These are phyloP conservation scores for Lanzia echinophila DNA, from an alignment of 2,329 filamentous ascomycete species.

Conservation along the genomic window DNA sequence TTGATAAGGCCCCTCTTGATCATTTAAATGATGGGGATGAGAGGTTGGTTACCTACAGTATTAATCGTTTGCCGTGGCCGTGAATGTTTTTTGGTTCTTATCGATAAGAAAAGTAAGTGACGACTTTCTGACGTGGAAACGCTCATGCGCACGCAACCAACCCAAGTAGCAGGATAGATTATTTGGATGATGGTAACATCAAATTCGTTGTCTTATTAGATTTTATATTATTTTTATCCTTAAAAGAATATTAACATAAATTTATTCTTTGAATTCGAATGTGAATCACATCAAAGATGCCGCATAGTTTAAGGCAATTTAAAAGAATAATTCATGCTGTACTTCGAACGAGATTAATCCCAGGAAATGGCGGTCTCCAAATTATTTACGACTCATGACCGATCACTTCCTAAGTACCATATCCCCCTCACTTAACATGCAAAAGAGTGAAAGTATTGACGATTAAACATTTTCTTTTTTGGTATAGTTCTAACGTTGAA, in stretches of 20 bases:
- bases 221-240: too few species aligned
- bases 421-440: too few species aligned
- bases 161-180: too few species aligned
- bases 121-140: conserved; percentile 4
- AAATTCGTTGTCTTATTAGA: too few species aligned
- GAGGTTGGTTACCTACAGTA: neutral
- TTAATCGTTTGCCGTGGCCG: neutral
- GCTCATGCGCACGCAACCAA: neutral
- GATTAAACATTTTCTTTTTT: neutral
- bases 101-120: conserved; percentile 6
- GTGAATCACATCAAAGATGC: neutral
- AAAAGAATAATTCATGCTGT: too few species aligned
- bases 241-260: too few species aligned
- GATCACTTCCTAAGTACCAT: too few species aligned
- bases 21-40: neutral
- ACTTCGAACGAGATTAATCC: too few species aligned
- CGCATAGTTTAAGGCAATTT: neutral
- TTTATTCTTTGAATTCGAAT: too few species aligned
- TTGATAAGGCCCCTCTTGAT: neutral
- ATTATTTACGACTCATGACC: too few species aligned
- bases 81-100: conserved; percentile 2
- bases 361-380: too few species aligned
- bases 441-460: neutral
- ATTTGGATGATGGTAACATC: too few species aligned
- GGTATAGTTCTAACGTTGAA: conserved; percentile 7